Base-by-base conservation (phyloP, 2,329 filamentous ascomycete genomes). In the Fusarium humuli region DNA sequence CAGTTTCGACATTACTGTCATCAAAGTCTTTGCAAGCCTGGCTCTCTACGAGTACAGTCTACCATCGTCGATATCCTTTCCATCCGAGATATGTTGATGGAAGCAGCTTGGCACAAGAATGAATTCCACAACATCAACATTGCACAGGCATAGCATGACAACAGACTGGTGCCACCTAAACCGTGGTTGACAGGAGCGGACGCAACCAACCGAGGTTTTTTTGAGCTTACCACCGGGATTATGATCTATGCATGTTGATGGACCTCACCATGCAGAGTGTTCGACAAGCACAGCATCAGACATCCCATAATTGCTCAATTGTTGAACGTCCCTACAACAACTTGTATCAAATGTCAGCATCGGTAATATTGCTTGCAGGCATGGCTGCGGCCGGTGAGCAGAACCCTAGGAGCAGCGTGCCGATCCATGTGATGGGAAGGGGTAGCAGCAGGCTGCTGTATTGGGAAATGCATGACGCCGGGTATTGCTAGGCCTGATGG, bases 381-480 rank as follows among this genome's bases (percentile, higher is more conserved):
- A 69, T 75, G 68, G 68, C 72, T 75, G 65, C 54, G 65, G 69
- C 73, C 70, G 73, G 73, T 75, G 72, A 74, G 68, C 61, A 69
- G 54, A 66, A 62, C 65, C 66, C 65, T 65, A 66, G 68, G 58
- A 52, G 52, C 53, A 53, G 57, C 44, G 44, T 57, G 61, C 52
- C 50, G 63, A 75, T 75, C 73, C 73, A 75, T 75, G 73, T 74
- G 67, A 74, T 62, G 65, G 60, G 63, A 73, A 61, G 70, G 59
- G 73, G 57, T 57, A 70, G 61, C 58, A 70, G 73, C 70, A 75
- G 61, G 53, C 34, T 63, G 73, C 73, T 73, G 53, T 56, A 75
- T 71, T 68, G 40, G 73, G 73, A 75, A 75, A 67, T 61, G 64
- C 65, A 75, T 76, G 71, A 75, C 69, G 66, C 66, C 44, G 59